Base-by-base conservation (phyloP, 495 filamentous ascomycete genomes). In the Terfezia boudieri region DNA sequence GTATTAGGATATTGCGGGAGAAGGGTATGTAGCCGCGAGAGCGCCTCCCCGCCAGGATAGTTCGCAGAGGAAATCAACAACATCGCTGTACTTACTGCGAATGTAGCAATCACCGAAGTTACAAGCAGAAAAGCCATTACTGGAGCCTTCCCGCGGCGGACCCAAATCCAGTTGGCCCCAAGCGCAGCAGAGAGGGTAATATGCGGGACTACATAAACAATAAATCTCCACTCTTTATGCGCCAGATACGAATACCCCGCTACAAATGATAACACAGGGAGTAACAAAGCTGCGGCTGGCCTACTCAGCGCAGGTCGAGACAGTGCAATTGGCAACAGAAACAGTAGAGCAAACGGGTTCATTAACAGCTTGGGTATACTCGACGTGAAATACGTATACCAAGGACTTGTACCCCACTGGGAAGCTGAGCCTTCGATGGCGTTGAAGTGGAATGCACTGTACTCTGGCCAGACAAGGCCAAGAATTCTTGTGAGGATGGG, bases 211-310 rank as follows among this genome's bases (percentile, higher is more conserved):
- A 77, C 71, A 69, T 96, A 96, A 56, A 96, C 73, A 59, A 99
- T 82, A 71, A 99, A 99, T 17, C 90, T 82, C 70, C 84, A 83
- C 69, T 99, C 90, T 66, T 99, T 99, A 68, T 99, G 90, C 4
- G 90, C 88, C 8, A 74, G 50, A 51, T 74, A 56, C 50, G 83
- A 89, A 70, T 94, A 98, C 38, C 90, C 65, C 0, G 74, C 73
- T 7, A 90, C 71, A 60, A 92, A 99, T 17, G 73, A 62, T 4
- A 90, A 41, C 4, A 74, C 73, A 0, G 92, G 86, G 23, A 81
- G 55, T 2, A 83, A 64, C 16, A 93, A 64, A 14, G 73, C 72
- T 6, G 70, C 53, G 3, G 74, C 75, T 2, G n/a, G 16, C 0
- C 68, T 58, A 1, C 56, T 58, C 6, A 72, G 69, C 3, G 75